Base-by-base conservation (phyloP, 2,329 filamentous ascomycete genomes). In the Botrytis paeoniae region DNA sequence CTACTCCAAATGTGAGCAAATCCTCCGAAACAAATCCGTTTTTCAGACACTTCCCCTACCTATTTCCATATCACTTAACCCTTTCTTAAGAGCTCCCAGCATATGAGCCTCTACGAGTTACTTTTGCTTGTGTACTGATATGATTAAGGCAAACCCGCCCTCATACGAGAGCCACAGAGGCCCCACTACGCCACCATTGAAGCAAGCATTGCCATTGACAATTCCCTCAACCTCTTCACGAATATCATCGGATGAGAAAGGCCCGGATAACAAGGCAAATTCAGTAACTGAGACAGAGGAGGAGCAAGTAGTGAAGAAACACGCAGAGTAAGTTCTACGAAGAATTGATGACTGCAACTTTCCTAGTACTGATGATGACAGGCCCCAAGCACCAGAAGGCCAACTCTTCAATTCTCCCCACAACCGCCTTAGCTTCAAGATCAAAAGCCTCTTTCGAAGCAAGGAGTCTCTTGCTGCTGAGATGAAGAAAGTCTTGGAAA, bases 401-500 rank as follows among this genome's bases (percentile, higher is more conserved):
- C 76, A 68, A 43, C 76, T 79, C 12, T 79, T 80, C 57, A 76
- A 73, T 22, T 70, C 78, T 4, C 74, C 76, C 9, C 70, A 77
- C 22, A 75, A 73, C 57, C 61, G 73, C 12, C 48, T 79, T 29
- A 69, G 70, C 10, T 78, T 79, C 64, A 79, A 76, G 62, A 43
- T 79, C 32, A 78, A 74, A 69, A 77, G 69, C 35, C 45, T 79
- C 8, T 79, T 80, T 73, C 71, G 76, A 64, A 78, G 76, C 69
- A 79, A 78, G 69, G 54, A 76, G 25, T 79, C 78, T 29, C 78
- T 79, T 43, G 78, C 78, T 60, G 48, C 69, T 22, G 79, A 80
- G 65, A 79, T 80, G 75, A 75, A 74, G 22, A 70, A 71, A 59
- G 68, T 68, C 5, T 73, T 80, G 22, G 69, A 69, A n/a, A 71